These are phyloP conservation scores for Curvularia sp. DNA, from an alignment of 2,329 filamentous ascomycete genomes.

Conservation along the genomic window DNA sequence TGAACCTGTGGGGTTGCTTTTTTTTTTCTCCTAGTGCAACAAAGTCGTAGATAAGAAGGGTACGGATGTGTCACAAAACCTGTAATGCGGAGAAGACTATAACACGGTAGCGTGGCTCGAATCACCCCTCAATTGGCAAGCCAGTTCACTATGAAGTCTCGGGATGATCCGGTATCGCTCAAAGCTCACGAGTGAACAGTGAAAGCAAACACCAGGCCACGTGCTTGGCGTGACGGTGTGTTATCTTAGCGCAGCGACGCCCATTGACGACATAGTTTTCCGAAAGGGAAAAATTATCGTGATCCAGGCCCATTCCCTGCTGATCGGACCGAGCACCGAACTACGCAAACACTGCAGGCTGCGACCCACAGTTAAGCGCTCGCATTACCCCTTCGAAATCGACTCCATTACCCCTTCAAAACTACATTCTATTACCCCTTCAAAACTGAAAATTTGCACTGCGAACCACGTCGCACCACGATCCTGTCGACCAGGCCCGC, in stretches of 20 bases:
- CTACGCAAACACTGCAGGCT: background rate
- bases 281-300: slow-evolving; percentile 4
- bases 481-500: slow-evolving; percentile 10
- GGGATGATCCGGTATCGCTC: slow-evolving; percentile 19
- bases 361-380: slow-evolving; percentile 22
- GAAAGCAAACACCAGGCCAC: slow-evolving; percentile 12
- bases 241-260: slow-evolving; percentile 12
- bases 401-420: slow-evolving; percentile 46
- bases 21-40: slow-evolving; percentile 7
- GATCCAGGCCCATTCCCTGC: slow-evolving; percentile 20
- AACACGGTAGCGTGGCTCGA: slow-evolving; percentile 3
- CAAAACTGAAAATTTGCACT: slow-evolving; percentile 46
- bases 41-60: background rate
- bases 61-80: slow-evolving; percentile 1
- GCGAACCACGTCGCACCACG: slow-evolving; percentile 8
- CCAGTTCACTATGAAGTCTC: slow-evolving; percentile 6
- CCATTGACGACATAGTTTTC: slow-evolving; percentile 4
- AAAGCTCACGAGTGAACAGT: slow-evolving; percentile 8
- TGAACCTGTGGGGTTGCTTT: slow-evolving; percentile 3
- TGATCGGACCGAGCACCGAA: slow-evolving; percentile 24
- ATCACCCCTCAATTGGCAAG: slow-evolving; percentile 2
- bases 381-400: slow-evolving; percentile 44
- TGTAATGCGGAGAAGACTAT: slow-evolving; percentile 5
- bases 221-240: slow-evolving; percentile 10
- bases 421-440: slow-evolving; percentile 46